phyloP scores from a whole-genome alignment of 768 basidiomycete genomes.

The Ramaria sp. region DNA sequence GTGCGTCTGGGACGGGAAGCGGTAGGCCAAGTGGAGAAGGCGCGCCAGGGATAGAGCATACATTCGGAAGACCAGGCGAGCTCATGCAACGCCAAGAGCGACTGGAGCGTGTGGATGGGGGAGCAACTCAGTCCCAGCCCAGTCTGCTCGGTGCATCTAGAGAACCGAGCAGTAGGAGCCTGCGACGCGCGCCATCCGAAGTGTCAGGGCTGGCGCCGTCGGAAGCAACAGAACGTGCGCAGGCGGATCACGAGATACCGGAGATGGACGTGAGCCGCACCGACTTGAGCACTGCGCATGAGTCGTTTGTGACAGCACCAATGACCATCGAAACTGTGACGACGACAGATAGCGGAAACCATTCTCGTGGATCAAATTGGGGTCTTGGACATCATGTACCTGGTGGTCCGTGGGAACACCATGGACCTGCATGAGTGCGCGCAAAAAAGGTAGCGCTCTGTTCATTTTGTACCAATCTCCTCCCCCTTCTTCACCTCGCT shows the following conservation, averaged over 20 bases:
- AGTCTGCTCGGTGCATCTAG: not conserved
- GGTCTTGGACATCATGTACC: too few species aligned
- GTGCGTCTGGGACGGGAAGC: constrained; percentile 47
- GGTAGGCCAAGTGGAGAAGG: constrained; percentile 35
- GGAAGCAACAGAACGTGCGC: constrained; percentile 12
- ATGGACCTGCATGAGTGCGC: constrained; percentile 1
- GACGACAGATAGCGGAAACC: not conserved
- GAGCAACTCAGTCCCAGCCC: too few species aligned
- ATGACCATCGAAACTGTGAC: constrained; percentile 47
- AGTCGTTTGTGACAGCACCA: constrained; percentile 59
- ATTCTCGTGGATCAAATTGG: too few species aligned
- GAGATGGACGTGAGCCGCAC: constrained; percentile 31
- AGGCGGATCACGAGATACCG: constrained; percentile 1
- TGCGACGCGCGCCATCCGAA: not conserved
- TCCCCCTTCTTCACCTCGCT: not conserved
- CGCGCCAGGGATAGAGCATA: constrained; percentile 52
- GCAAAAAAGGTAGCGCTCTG: too few species aligned
- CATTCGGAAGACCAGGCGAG: constrained; percentile 48
- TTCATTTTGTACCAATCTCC: too few species aligned
- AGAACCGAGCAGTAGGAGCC: not conserved
- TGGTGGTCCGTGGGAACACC: not conserved
- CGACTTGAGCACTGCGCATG: constrained; percentile 59
- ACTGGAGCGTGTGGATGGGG: not conserved
- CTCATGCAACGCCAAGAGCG: not conserved
- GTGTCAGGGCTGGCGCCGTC: constrained; percentile 11